phyloP scores from a whole-genome alignment of 306 rosid species.

The Casuarina cunninghamiana region DNA sequence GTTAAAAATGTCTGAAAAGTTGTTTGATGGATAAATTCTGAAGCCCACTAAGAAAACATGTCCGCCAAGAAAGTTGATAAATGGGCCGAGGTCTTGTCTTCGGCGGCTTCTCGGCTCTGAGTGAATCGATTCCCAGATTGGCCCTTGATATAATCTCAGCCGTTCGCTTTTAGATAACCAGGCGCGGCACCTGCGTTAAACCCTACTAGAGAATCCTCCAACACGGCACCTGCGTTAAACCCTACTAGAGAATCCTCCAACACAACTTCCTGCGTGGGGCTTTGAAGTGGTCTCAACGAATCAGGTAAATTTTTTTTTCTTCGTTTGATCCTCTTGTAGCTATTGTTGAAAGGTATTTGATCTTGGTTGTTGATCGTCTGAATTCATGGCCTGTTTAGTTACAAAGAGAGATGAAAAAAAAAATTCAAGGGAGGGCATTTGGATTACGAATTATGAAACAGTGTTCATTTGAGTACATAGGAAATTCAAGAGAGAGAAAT shows the following conservation, averaged over 20 bases:
- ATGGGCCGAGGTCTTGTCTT: too few relatives aligned
- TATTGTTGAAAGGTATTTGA: too few relatives aligned
- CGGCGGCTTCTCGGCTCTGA: too few relatives aligned
- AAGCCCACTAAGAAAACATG: too few relatives aligned
- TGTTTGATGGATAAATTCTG: too few relatives aligned
- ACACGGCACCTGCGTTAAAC: not conserved
- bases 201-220: not conserved
- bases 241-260: not conserved
- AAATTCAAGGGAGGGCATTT: not conserved
- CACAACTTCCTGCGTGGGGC: too few relatives aligned
- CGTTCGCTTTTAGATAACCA: not conserved
- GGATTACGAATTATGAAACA: too few relatives aligned
- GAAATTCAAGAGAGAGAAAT: not conserved
- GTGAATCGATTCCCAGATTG: too few relatives aligned
- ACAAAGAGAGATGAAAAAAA: not conserved
- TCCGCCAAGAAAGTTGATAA: too few relatives aligned
- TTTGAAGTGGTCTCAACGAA: slow-evolving; percentile 2
- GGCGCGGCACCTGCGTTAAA: not conserved
- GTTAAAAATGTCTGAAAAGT: too few relatives aligned
- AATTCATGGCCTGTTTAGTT: not conserved
- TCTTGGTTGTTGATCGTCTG: too few relatives aligned
- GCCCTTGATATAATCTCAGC: not conserved
- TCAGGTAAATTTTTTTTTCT: not conserved
- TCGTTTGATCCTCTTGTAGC: too few relatives aligned
- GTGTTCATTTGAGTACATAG: not conserved